phyloP scores from a whole-genome alignment of 306 rosid genomes.

The Sesbania bispinosa region DNA sequence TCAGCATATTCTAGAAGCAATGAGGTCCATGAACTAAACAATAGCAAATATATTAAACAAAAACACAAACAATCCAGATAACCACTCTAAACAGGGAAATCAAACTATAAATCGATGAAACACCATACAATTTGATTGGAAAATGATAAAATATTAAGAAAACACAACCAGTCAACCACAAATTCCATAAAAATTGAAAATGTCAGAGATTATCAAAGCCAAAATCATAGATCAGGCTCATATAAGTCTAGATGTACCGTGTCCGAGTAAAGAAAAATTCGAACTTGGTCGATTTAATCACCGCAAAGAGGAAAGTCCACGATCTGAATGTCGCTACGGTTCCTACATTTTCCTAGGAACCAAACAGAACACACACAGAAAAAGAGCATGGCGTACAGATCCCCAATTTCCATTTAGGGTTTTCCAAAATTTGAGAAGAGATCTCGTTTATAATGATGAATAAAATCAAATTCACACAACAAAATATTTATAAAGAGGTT shows the following conservation, averaged over 20 bases:
- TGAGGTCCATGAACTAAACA: background rate
- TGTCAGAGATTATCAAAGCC: background rate
- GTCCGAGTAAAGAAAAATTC: background rate
- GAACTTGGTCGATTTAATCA: conserved; percentile 22
- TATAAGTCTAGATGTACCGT: conserved; percentile 19
- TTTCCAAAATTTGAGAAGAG: conserved; percentile 23
- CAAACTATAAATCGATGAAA: background rate
- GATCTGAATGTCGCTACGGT: conserved; percentile 25
- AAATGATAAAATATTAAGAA: no score
- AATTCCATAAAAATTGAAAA: background rate
- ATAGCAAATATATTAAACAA: background rate
- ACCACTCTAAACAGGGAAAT: background rate
- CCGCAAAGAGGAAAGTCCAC: conserved; percentile 31
- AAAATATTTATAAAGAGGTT: conserved; percentile 33
- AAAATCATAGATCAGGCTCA: conserved; percentile 13
- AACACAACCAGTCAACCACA: no score
- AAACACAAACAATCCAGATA: background rate
- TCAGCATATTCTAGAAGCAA: background rate
- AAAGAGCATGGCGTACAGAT: conserved; percentile 24
- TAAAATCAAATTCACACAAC: conserved; percentile 24
- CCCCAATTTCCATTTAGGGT: conserved; percentile 33
- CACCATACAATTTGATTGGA: no score
- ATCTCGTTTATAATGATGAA: conserved; percentile 33
- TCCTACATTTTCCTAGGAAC: conserved; percentile 35
- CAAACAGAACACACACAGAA: conserved; percentile 8